A percentile compares a stretch with the other conserved stretches of the same genome.
These are phyloP conservation scores for Chloropicon primus DNA, from an alignment of 139 green algal species.

Conservation along the genomic window DNA sequence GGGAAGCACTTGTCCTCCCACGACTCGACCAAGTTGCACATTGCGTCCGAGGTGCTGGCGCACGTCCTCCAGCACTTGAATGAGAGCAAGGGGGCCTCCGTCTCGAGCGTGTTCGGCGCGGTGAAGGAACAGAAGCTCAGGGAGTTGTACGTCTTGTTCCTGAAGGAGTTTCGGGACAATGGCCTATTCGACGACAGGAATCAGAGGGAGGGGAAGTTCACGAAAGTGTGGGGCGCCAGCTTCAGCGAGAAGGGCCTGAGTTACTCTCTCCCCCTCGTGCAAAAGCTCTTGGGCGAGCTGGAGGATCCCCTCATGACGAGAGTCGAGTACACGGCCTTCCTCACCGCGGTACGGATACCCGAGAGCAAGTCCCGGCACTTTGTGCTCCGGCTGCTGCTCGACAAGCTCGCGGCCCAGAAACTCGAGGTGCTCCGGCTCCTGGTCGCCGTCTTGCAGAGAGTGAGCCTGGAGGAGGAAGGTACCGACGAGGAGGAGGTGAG, in stretches of 20 bases:
- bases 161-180: not conserved
- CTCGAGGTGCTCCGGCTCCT: not conserved
- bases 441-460: not conserved
- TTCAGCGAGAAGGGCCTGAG: not conserved
- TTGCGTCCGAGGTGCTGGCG: not conserved
- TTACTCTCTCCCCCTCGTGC: not conserved
- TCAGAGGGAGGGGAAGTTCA: not conserved
- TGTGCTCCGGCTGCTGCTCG: not conserved
- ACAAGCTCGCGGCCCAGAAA: not conserved
- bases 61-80: not conserved
- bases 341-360: not conserved
- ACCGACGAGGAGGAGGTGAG: not conserved
- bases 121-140: not conserved
- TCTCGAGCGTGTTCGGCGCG: not conserved
- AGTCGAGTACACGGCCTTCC: not conserved
- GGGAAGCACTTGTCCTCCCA: not conserved
- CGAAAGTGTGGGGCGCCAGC: not conserved
- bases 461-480: not conserved
- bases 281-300: not conserved
- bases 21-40: not conserved
- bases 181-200: not conserved
- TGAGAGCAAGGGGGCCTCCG: not conserved
- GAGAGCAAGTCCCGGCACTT: not conserved
- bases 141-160: not conserved
- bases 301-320: not conserved